phyloP scores from a whole-genome alignment of 192 early-diverging fungal species.

The Umbelopsis vinacea region DNA sequence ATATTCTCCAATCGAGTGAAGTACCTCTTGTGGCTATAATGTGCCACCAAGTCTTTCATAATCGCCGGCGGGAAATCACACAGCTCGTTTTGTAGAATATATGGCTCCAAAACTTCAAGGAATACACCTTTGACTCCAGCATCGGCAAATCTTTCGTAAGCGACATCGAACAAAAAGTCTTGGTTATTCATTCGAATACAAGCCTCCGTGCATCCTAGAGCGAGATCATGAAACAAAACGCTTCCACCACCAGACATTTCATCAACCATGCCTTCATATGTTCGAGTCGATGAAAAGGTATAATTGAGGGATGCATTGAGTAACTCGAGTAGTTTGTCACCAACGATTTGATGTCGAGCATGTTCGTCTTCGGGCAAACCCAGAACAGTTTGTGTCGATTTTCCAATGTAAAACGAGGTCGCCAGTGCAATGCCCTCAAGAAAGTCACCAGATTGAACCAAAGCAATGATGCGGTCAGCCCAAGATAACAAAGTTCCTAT shows the following conservation, averaged over 20 bases:
- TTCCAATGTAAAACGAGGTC: constrained; percentile 61
- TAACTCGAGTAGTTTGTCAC: constrained; percentile 59
- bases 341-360: constrained; percentile 52
- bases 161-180: constrained; percentile 55
- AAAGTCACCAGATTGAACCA: constrained; percentile 61
- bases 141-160: constrained; percentile 59
- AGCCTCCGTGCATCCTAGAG: constrained; percentile 54
- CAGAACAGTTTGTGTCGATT: constrained; percentile 60
- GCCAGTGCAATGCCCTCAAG: constrained; percentile 60
- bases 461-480: constrained; percentile 59
- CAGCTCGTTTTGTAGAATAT: constrained; percentile 58
- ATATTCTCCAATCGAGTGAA: constrained; percentile 53
- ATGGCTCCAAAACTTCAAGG: constrained; percentile 53
- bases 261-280: constrained; percentile 45
- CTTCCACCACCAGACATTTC: constrained; percentile 43
- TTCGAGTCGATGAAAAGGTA: constrained; percentile 54
- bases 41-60: constrained; percentile 61
- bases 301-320: constrained; percentile 57
- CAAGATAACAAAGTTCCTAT: constrained; percentile 60
- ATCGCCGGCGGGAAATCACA: constrained; percentile 59
- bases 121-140: constrained; percentile 52
- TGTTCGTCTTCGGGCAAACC: constrained; percentile 62
- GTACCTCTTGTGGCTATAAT: constrained; percentile 48
- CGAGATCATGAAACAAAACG: constrained; percentile 51
- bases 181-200: constrained; percentile 58